Percentiles rank a stretch among this genome's conserved stretches.
phyloP scores from a whole-genome alignment of 106 monocot genomes.

The Xerophyta viscosa region DNA sequence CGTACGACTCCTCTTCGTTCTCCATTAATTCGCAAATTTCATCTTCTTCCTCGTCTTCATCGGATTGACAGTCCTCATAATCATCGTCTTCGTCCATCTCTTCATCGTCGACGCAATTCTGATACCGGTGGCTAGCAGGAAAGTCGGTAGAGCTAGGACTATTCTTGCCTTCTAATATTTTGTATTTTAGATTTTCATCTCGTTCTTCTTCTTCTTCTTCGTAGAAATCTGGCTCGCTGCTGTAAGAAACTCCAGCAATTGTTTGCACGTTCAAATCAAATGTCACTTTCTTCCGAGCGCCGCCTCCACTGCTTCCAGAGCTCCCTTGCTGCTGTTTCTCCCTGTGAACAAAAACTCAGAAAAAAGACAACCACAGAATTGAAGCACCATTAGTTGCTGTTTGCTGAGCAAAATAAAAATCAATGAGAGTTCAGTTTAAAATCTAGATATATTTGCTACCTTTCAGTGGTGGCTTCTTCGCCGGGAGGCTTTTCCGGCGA shows the following conservation, averaged over 20 bases:
- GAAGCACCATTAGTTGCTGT: not conserved
- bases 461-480: not conserved
- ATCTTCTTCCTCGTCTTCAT: slow-evolving; percentile 30
- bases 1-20: slow-evolving; percentile 66
- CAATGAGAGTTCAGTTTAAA: not conserved
- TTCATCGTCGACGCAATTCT: slow-evolving; percentile 32
- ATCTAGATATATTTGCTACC: slow-evolving; percentile 17
- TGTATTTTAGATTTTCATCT: slow-evolving; percentile 13
- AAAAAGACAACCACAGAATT: not conserved
- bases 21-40: slow-evolving; percentile 2
- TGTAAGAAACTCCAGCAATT: slow-evolving; percentile 14
- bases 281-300: slow-evolving; percentile 62
- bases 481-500: slow-evolving; percentile 7
- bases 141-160: slow-evolving; percentile 9
- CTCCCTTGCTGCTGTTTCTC: slow-evolving; percentile 18
- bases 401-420: not conserved
- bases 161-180: not conserved
- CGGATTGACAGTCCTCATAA: slow-evolving; percentile 27
- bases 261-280: slow-evolving; percentile 71
- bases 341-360: slow-evolving; percentile 9
- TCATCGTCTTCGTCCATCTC: slow-evolving; percentile 17
- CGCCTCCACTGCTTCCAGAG: slow-evolving; percentile 16
- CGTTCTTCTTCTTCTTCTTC: slow-evolving; percentile 2
- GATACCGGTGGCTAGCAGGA: slow-evolving; percentile 54
- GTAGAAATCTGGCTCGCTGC: not conserved